Evolutionary conservation across 1,284 basidiomycete genomes (phyloP), one percentile per base, ranked within the genome.

Genomic region (Ceratobasidium sp.): DNA sequence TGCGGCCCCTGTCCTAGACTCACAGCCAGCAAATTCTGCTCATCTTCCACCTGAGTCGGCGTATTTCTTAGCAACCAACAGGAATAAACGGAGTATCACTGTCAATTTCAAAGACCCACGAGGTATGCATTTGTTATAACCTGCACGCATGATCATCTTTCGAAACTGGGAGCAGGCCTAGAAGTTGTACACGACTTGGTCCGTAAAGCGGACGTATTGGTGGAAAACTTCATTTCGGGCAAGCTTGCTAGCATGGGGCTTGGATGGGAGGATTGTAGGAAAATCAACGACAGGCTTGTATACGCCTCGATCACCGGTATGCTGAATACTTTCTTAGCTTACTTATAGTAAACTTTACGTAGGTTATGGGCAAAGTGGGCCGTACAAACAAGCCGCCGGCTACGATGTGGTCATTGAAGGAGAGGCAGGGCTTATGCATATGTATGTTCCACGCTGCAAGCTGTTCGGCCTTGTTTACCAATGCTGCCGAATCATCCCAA

Each of bases 321-420:
- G 86, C 83, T 28, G 64, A 10, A 5, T 50, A 13, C 28, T 66
- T 48, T 54, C 33, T 69, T 56, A 13, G 4, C 33, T 33, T 33
- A 33, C 33, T 4, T 33, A 33, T 33, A 28, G 38, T 50, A 9
- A 50, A 40, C 0, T 57, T n/a, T 10, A 5, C n/a, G 7, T 76
- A 96, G 96, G 96, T 23, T 98, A 98, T 84, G 97, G 96, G 0
- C 96, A 98, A 81, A 96, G 94, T 0, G 96, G 96, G 0, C 96
- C 96, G 4, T 97, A 93, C 82, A 88, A 92, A 61, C 88, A 90
- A 78, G 91, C 92, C 50, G 93, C 96, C 15, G 96, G 96, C 5
- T 97, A 97, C 84, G 96, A 97, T 83, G 96, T 97, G 40, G 89
- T 95, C 46, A 94, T 96, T 56, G 95, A 96, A 83, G 96, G 92